Evolutionary conservation across 495 filamentous ascomycete species (phyloP), one percentile per base, ranked within the genome.

Genomic region (Aspergillus homomorphus): DNA sequence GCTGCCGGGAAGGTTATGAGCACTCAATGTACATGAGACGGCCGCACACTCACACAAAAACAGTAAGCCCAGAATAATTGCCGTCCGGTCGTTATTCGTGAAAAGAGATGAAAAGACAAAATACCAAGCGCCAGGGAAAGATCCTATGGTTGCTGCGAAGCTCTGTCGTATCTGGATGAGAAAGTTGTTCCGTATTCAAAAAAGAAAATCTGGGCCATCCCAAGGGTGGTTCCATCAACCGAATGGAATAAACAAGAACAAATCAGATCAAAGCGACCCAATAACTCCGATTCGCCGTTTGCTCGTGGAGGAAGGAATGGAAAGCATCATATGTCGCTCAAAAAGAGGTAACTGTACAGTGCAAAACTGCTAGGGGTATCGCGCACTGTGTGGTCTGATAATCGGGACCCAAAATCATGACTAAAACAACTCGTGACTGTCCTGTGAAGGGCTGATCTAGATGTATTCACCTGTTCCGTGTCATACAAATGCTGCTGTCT

Each of bases 11-110:
- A 60, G 57, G 62, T 45, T 60, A 61, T 66, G 62, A 28, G 59
- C 59, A 54, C 61, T 59, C 62, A 64, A 67, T 68, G 64, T 73
- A 74, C 67, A 71, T 60, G 54, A 45, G 59, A 58, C 62, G 50
- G 59, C 46, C 56, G 54, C 45, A 57, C 57, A 43, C 50, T 64
- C 12, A 23, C 56, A 66, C 55, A 54, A 62, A 59, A 62, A 62
- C n/a, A n/a, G 60, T 57, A 66, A 51, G 10, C 45, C 56, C 69
- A 56, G 55, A 24, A 26, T 23, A 57, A 58, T 49, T 53, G 43
- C 38, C 60, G 48, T 57, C 53, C 57, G 54, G 54, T 58, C 33
- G 53, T 59, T 18, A 59, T 20, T 63, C 64, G 41, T 63, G 43
- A 43, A 26, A 38, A 41, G 38, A 24, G 8, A 28, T 38, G 33